Base-by-base conservation (phyloP, 192 early-diverging fungal species). In the Coemansia reversa region DNA sequence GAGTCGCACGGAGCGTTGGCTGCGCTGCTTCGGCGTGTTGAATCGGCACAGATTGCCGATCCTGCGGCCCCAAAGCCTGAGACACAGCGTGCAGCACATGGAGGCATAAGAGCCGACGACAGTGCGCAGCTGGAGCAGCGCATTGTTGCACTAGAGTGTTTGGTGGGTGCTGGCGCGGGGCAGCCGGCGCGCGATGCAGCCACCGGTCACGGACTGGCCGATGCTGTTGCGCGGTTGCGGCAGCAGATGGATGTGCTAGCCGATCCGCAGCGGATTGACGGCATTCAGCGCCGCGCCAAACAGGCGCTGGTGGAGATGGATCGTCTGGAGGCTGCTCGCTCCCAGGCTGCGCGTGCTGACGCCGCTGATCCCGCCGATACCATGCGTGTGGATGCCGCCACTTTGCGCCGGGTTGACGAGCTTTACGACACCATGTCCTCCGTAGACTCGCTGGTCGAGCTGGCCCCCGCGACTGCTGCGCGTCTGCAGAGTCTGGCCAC, bases 381-480 rank as follows among this genome's bases (percentile, higher is more conserved):
- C 33, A 51, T 5, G 50, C 51, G 65, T 9, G 29, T 81, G n/a
- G 78, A 81, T 12, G 58, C 69, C 7, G 62, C 47, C 0, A 49
- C 60, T 2, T 53, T 65, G 20, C 63, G 62, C 51, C 65, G 62
- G 22, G 69, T 81, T 20, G 63, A 81, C 45, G 69, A 81, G 51
- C 8, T 75, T 53, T 81, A 81, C 20, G 73, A 81, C 14, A 75
- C 70, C 28, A 33, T 81, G 35, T 20, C 89, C 18, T 83, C 84
- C 53, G 72, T 97, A 2, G 95, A 97, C 59, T 86, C 93, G 1
- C 71, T 97, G 20, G 81, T 91, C 49, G 84, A 88, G 20, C 57
- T 93, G 66, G 86, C 93, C 0, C 93, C 95, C 3, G 86, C 91
- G 0, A 82, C 94, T 18, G 81, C 94, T 16, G 74, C 86, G 14